Base-by-base conservation (phyloP, 371 early-diverging fungal species). In the Entomophthora muscae region DNA sequence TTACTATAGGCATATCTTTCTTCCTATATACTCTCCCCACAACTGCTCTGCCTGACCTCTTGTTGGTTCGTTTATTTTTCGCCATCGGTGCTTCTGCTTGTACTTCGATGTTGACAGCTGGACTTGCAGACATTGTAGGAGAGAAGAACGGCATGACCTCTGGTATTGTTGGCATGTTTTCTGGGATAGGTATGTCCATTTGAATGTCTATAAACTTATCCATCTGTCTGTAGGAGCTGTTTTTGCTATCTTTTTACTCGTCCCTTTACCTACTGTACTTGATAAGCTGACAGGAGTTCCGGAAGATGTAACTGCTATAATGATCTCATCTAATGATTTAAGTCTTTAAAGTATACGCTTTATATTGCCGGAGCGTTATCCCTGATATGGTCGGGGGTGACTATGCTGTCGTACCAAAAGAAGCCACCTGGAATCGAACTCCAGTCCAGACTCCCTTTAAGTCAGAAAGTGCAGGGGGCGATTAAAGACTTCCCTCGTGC, bases 71-170 rank as follows among this genome's bases (percentile, higher is more conserved):
- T 54, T 69, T 76, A 53, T 65, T 76, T 64, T 86, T 80, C 70
- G 79, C 84, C 0, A 53, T 85, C 21, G 91, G 91, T 10, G 79
- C 85, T 1, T 75, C 87, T 7, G 85, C 84, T 0, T 71, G 77
- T 3, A 78, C 80, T 1, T 68, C 82, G 26, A 89, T 90, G 91
- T 75, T 84, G 75, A 76, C 80, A 0, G 81, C 78, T 12, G 71
- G 76, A 32, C 66, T 81, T 61, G 71, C 76, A 23, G 81, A 82
- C 67, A 70, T 76, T 1, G 73, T 76, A 0, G 72, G 75, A 29
- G 73, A 74, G 0, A 71, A 75, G 32, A 75, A 78, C 51, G 80
- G 77, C 12, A 64, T 75, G 26, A 73, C 76, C 1, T 73, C 78
- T 32, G 81, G 76, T 0, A 61, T 79, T 26, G 74, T 78, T 23